Base-by-base conservation (phyloP, 148 eudicot species). In the Dianthus caryophyllus region DNA sequence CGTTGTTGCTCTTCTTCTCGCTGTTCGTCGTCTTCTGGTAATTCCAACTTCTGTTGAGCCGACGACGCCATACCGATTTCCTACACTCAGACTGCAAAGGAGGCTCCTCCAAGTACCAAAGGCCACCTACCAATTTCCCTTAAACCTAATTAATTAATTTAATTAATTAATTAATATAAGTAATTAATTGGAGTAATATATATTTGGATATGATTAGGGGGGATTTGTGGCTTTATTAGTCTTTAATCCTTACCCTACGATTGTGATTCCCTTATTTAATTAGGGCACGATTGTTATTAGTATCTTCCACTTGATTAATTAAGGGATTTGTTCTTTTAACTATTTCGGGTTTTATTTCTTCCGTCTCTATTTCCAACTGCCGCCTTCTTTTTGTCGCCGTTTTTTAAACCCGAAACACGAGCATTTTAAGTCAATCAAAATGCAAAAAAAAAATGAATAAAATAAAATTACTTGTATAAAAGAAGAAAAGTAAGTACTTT, bases 201-300 rank as follows among this genome's bases (percentile, higher is more conserved):
- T n/a, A 51, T 20, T 51, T 4, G 18, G 30, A 30, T 53, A 22
- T 55, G 26, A 57, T 57, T 57, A 57, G 61, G 16, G 61, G 27
- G 31, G 31, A 57, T 57, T 49, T 39, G 21, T 47, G 8, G 24
- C 54, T 65, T 65, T 47, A 65, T 55, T 25, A 24, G 9, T 25
- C 57, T 47, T 16, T 17, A 70, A 51, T 33, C 49, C 66, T 17
- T 15, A 18, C 67, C 59, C 27, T 51, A 55, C 67, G 26, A 27
- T 63, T 73, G n/a, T 73, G 46, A 73, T 73, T 66, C 21, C 65
- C 55, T 41, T 56, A 9, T 4, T 65, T 65, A 72, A 54, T 71
- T 22, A 41, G 13, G 54, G 53, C 63, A 26, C 68, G 10, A 12
- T 52, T 9, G 12, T 10, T 15, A 22, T 4, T 21, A 36, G 44